Evolutionary conservation across 2,329 filamentous ascomycete species (phyloP).

Genomic region (Penicillium sp.): DNA sequence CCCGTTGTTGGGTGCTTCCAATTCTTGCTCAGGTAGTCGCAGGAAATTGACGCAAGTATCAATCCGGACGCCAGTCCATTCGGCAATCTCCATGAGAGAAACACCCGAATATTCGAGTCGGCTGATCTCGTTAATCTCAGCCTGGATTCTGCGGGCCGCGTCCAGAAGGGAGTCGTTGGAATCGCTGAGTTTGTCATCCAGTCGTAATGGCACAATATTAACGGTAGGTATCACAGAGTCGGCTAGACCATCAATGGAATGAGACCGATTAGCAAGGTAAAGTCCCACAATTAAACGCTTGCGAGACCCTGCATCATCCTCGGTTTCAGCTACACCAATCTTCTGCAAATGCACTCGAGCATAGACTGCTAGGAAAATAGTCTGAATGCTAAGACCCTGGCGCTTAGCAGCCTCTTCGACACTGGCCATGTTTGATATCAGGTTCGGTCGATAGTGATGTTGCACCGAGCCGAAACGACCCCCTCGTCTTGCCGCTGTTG

Average conservation of each 20-base stretch:
- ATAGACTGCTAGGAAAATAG: constrained; percentile 72
- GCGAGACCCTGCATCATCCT: constrained; percentile 7
- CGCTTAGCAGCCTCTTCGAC: constrained; percentile 48
- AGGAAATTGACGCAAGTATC: constrained; percentile 82
- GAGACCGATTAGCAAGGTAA: constrained; percentile 76
- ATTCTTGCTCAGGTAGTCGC: constrained; percentile 48
- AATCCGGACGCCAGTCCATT: constrained; percentile 71
- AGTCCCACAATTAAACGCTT: constrained; percentile 66
- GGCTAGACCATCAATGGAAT: constrained; percentile 51
- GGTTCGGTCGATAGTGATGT: constrained; percentile 49
- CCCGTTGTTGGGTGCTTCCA: background rate
- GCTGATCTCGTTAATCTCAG: constrained; percentile 64
- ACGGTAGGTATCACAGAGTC: constrained; percentile 67
- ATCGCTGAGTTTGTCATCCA: constrained; percentile 40
- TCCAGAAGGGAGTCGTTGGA: constrained; percentile 41
- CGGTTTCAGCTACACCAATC: constrained; percentile 3
- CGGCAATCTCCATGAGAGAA: constrained; percentile 67
- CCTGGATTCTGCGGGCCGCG: constrained; percentile 63
- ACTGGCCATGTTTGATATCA: constrained; percentile 42
- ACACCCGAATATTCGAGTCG: constrained; percentile 56
- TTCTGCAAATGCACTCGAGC: constrained; percentile 52
- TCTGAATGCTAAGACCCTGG: constrained; percentile 66
- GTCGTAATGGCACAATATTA: constrained; percentile 71
- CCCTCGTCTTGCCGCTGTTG: constrained; percentile 6
- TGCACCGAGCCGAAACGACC: constrained; percentile 22